Conservation (phyloP, 2,329 filamentous ascomycete species). For the Mollisiaceae sp. region DNA sequence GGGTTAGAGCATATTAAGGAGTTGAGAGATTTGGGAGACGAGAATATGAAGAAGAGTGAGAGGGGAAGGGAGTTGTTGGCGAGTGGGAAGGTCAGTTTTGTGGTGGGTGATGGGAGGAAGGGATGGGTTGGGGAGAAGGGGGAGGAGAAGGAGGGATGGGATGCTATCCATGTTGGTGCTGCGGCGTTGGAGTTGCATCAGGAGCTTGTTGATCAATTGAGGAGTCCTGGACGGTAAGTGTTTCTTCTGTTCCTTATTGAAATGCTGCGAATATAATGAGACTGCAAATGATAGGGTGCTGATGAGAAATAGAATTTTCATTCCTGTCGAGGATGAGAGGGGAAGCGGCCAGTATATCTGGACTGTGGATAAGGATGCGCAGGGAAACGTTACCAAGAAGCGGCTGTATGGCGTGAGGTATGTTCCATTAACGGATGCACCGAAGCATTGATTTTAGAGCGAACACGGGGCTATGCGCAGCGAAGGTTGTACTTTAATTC, state of each 20-base stretch:
- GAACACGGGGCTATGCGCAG: too few species aligned
- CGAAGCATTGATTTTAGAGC: slow-evolving; percentile 36
- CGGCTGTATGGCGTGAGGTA: slow-evolving; percentile 75
- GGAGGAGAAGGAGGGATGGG: slow-evolving; percentile 66
- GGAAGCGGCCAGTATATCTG: slow-evolving; percentile 67
- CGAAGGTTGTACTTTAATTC: too few species aligned
- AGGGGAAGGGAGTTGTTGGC: slow-evolving; percentile 65
- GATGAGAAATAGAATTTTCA: slow-evolving; percentile 62
- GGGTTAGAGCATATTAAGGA: slow-evolving; percentile 76
- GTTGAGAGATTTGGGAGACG: slow-evolving; percentile 64
- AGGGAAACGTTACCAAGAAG: slow-evolving; percentile 65
- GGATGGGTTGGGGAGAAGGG: slow-evolving; percentile 56
- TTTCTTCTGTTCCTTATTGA: too few species aligned
- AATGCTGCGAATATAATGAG: too few species aligned
- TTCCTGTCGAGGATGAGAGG: slow-evolving; percentile 68
- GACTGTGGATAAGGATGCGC: slow-evolving; percentile 72
- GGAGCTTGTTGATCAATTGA: slow-evolving; percentile 77
- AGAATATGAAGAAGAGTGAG: slow-evolving; percentile 68
- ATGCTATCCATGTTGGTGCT: slow-evolving; percentile 95
- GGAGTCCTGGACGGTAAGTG: slow-evolving; percentile 67
- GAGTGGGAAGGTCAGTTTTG: slow-evolving; percentile 70
- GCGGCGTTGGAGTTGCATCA: slow-evolving; percentile 76
- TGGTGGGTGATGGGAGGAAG: slow-evolving; percentile 74
- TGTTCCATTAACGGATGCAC: slow-evolving; percentile 77
- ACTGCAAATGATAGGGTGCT: too few species aligned